Conservation (phyloP, 169 alveolate genomes). For the Plasmodium gaboni region DNA sequence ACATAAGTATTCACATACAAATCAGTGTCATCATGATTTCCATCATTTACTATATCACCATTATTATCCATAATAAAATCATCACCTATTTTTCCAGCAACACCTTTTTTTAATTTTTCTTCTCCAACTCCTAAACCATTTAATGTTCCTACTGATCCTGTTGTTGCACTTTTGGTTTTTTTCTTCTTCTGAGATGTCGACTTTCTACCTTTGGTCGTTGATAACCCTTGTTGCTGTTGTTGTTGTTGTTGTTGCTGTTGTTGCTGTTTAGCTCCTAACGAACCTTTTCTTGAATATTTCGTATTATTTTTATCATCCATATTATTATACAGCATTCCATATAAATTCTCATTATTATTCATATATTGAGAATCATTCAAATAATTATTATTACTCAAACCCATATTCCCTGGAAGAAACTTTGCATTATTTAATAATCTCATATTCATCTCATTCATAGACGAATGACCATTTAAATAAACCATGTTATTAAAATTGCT, state of each 20-base stretch:
- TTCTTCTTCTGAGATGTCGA: slow-evolving; percentile 2
- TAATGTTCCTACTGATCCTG: neutral
- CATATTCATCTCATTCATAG: slow-evolving; percentile 37
- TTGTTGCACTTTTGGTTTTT: neutral
- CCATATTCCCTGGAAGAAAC: neutral
- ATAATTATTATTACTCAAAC: neutral
- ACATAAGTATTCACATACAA: slow-evolving; percentile 66
- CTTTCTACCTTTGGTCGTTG: slow-evolving; percentile 1
- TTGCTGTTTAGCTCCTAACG: neutral
- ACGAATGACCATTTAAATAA: slow-evolving; percentile 27
- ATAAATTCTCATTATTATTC: neutral
- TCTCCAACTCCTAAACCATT: slow-evolving; percentile 10
- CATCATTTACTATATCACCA: slow-evolving; percentile 19
- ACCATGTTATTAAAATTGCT: slow-evolving; percentile 24
- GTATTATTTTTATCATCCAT: neutral
- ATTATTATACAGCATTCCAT: neutral
- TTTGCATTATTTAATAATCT: slow-evolving; percentile 19
- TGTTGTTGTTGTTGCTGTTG: neutral
- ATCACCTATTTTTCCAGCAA: slow-evolving; percentile 22
- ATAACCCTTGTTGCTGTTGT: neutral
- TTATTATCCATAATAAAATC: neutral
- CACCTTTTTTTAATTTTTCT: slow-evolving; percentile 25
- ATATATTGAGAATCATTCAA: neutral
- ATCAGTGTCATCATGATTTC: slow-evolving; percentile 61
- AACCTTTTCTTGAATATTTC: neutral